phyloP scores from a whole-genome alignment of 495 filamentous ascomycete species.

The Daldinia childiae region DNA sequence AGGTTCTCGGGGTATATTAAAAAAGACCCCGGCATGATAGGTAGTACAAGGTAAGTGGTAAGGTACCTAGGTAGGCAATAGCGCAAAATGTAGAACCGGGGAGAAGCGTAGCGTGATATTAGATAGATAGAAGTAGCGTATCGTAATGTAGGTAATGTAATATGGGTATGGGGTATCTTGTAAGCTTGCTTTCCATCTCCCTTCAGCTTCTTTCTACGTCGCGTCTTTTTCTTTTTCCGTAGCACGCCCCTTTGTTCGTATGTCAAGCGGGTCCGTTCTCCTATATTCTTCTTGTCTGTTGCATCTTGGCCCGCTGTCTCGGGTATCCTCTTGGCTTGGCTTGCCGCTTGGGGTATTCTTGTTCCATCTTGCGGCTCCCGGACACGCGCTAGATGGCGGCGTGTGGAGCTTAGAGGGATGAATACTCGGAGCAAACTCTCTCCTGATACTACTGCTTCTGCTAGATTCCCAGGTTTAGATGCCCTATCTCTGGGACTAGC shows the following conservation, averaged over 20 bases:
- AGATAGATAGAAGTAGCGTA: background rate
- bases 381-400: background rate
- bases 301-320: background rate
- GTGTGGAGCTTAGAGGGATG: background rate
- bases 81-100: background rate
- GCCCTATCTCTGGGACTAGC: background rate
- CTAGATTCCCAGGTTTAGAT: background rate
- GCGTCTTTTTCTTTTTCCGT: background rate
- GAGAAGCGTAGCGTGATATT: background rate
- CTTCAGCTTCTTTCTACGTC: background rate
- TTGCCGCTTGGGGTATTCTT: slow-evolving; percentile 17
- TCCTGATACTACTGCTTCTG: background rate
- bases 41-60: background rate
- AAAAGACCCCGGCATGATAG: background rate
- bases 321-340: slow-evolving; percentile 29
- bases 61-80: background rate
- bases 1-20: background rate
- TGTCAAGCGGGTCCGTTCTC: background rate
- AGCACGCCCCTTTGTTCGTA: background rate
- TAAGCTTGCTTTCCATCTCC: slow-evolving; percentile 4
- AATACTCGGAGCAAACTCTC: background rate
- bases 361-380: background rate
- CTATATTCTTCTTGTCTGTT: background rate
- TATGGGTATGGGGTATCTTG: slow-evolving; percentile 6
- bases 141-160: background rate